phyloP scores from a whole-genome alignment of 495 filamentous ascomycete species.

The Penicillium desertorum region DNA sequence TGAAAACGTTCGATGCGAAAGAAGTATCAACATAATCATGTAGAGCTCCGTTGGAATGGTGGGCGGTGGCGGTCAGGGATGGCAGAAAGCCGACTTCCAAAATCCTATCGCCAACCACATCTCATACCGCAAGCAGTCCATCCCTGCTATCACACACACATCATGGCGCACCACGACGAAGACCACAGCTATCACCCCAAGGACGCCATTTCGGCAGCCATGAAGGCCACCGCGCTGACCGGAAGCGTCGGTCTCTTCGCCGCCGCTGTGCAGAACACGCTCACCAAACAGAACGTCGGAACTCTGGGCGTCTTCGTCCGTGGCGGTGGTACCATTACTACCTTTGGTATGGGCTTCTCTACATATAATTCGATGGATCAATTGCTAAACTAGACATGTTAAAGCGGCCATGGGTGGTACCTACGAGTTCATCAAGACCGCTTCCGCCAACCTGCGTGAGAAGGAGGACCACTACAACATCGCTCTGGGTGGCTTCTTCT shows the following conservation, averaged over 20 bases:
- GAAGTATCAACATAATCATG: slow-evolving; percentile 7
- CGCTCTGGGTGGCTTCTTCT: slow-evolving; percentile 71
- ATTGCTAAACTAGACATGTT: slow-evolving; percentile 21
- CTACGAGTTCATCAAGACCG: slow-evolving; percentile 72
- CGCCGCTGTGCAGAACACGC: slow-evolving; percentile 80
- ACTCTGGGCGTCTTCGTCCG: slow-evolving; percentile 73
- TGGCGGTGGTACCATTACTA: slow-evolving; percentile 62
- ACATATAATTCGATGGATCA: background rate
- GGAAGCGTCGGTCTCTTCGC: slow-evolving; percentile 67
- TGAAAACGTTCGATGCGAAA: background rate
- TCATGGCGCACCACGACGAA: slow-evolving; percentile 50
- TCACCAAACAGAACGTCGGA: slow-evolving; percentile 75
- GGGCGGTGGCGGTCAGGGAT: slow-evolving; percentile 4
- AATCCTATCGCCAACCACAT: slow-evolving; percentile 30
- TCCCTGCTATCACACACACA: slow-evolving; percentile 31
- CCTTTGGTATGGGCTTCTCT: slow-evolving; percentile 56
- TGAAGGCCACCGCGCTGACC: slow-evolving; percentile 62
- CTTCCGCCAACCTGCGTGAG: slow-evolving; percentile 74
- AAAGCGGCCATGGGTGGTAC: slow-evolving; percentile 76
- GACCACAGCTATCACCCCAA: slow-evolving; percentile 67
- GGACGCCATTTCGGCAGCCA: slow-evolving; percentile 69
- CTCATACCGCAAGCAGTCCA: slow-evolving; percentile 30
- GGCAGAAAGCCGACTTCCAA: slow-evolving; percentile 38
- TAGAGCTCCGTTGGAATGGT: slow-evolving; percentile 13
- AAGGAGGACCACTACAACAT: slow-evolving; percentile 70